phyloP scores from a whole-genome alignment of 306 rosid species.

The Prosopis cineraria region DNA sequence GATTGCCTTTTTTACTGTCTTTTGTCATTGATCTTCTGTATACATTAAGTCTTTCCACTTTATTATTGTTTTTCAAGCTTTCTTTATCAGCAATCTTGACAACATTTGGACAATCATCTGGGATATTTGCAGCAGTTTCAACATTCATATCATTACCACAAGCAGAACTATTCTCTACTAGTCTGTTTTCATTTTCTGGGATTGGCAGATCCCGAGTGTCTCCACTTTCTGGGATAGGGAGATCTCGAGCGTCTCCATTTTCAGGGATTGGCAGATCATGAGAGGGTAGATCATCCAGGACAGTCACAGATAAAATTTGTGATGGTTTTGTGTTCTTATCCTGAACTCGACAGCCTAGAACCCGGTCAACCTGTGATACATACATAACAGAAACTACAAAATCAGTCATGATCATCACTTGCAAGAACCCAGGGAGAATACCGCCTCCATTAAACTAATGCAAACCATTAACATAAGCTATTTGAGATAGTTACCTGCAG shows the following conservation, averaged over 20 bases:
- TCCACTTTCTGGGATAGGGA: slow-evolving; percentile 51
- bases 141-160: slow-evolving; percentile 60
- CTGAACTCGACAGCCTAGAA: slow-evolving; percentile 87
- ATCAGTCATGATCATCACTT: slow-evolving; percentile 34
- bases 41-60: slow-evolving; percentile 64
- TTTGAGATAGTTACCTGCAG: slow-evolving; percentile 66
- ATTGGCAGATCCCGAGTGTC: slow-evolving; percentile 48
- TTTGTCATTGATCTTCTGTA: slow-evolving; percentile 71
- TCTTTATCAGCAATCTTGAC: slow-evolving; percentile 50
- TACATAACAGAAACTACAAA: slow-evolving; percentile 29
- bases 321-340: slow-evolving; percentile 49
- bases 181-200: slow-evolving; percentile 55
- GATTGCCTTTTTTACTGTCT: slow-evolving; percentile 66
- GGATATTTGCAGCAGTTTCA: slow-evolving; percentile 49
- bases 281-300: slow-evolving; percentile 51
- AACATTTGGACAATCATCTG: slow-evolving; percentile 52
- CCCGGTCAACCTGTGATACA: slow-evolving; percentile 82
- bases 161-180: slow-evolving; percentile 53
- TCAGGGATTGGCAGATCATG: slow-evolving; percentile 54
- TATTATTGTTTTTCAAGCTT: slow-evolving; percentile 46
- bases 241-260: slow-evolving; percentile 45
- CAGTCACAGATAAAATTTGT: slow-evolving; percentile 50
- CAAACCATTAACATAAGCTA: slow-evolving; percentile 33
- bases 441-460: slow-evolving; percentile 27
- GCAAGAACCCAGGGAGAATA: slow-evolving; percentile 27